These are phyloP conservation scores for Colletotrichum lini DNA, from an alignment of 2,329 filamentous ascomycete species.

Conservation along the genomic window DNA sequence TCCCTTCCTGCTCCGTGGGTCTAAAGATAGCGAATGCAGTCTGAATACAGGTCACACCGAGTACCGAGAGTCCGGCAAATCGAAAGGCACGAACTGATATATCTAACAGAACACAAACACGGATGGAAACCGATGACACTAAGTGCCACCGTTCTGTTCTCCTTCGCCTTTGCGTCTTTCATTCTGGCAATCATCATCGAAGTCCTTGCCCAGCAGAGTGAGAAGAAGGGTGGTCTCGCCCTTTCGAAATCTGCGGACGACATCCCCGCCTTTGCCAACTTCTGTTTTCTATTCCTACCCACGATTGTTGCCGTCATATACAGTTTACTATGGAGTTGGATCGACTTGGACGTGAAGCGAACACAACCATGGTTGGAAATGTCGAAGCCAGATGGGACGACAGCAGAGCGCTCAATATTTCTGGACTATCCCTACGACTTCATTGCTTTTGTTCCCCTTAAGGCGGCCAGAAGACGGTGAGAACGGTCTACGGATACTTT, in stretches of 20 bases:
- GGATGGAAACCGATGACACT: slow-evolving; percentile 58
- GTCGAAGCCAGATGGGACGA: slow-evolving; percentile 60
- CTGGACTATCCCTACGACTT: slow-evolving; percentile 67
- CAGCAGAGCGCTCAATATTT: slow-evolving; percentile 61
- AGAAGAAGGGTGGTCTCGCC: slow-evolving; percentile 9
- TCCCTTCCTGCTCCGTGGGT: slow-evolving; percentile 6
- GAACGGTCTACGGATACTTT: slow-evolving; percentile 49
- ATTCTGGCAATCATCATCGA: slow-evolving; percentile 61
- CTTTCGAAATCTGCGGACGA: slow-evolving; percentile 46
- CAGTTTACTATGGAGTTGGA: slow-evolving; percentile 71
- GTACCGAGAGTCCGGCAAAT: background rate
- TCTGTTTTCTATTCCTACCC: slow-evolving; percentile 66
- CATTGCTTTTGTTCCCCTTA: slow-evolving; percentile 51
- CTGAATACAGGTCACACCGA: slow-evolving; percentile 22
- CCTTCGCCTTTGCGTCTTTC: slow-evolving; percentile 55
- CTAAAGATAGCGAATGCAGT: slow-evolving; percentile 21
- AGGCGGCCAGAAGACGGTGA: slow-evolving; percentile 47
- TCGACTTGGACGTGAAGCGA: slow-evolving; percentile 71
- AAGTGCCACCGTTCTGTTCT: slow-evolving; percentile 53
- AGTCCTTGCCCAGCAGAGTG: background rate
- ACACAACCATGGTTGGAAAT: slow-evolving; percentile 74
- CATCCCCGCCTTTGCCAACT: slow-evolving; percentile 53
- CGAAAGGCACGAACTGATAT: slow-evolving; percentile 5
- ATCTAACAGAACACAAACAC: slow-evolving; percentile 16
- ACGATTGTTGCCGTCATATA: slow-evolving; percentile 69